phyloP scores from a whole-genome alignment of 371 early-diverging fungal species.

The Mortierella sp. region DNA sequence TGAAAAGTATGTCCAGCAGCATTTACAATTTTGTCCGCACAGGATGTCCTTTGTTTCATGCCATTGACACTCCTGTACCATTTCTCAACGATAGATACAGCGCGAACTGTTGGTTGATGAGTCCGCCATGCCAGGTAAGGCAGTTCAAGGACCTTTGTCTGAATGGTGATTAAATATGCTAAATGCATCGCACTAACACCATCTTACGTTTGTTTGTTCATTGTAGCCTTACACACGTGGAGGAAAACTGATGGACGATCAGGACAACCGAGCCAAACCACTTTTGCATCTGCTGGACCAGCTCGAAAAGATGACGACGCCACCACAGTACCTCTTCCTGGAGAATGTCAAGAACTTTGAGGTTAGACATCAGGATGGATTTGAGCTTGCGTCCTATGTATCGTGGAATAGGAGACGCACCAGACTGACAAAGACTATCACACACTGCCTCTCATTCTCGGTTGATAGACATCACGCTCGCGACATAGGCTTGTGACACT shows the following conservation, averaged over 20 bases:
- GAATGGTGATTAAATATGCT: not conserved
- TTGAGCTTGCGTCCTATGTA: not conserved
- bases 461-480: constrained; percentile 68
- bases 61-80: not conserved
- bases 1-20: constrained; percentile 58
- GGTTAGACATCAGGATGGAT: constrained; percentile 38
- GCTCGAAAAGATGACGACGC: constrained; percentile 62
- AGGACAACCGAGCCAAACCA: constrained; percentile 77
- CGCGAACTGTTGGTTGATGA: constrained; percentile 84
- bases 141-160: not conserved
- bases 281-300: constrained; percentile 73
- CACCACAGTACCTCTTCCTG: constrained; percentile 72
- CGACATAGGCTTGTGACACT: constrained; percentile 68
- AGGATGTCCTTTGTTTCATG: not conserved
- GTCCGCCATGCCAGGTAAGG: constrained; percentile 85
- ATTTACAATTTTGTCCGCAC: not conserved
- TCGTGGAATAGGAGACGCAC: constrained; percentile 47
- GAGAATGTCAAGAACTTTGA: constrained; percentile 88
- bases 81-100: constrained; percentile 54
- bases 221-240: constrained; percentile 78
- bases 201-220: not conserved
- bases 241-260: constrained; percentile 72
- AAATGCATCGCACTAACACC: not conserved
- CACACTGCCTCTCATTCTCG: not conserved
- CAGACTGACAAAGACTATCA: not conserved